These are phyloP conservation scores for Hymenoscyphus occultus DNA, from an alignment of 2,329 filamentous ascomycete genomes.

Conservation along the genomic window DNA sequence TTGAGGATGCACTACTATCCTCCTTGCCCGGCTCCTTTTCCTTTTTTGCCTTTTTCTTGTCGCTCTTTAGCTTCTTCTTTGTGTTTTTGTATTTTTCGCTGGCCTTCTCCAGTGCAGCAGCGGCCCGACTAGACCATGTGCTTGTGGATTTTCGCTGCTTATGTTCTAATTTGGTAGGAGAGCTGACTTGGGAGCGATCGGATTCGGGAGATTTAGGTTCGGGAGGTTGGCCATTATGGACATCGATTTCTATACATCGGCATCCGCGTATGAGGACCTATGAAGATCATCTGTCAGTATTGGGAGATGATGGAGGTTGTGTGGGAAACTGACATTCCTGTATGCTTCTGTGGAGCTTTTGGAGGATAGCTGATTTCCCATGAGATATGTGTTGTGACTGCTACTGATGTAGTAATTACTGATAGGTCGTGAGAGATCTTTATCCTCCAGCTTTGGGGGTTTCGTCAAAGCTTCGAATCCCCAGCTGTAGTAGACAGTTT, in stretches of 20 bases:
- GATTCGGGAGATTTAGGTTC: constrained; percentile 20
- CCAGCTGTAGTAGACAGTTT: constrained; percentile 31
- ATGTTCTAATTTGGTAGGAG: constrained; percentile 43
- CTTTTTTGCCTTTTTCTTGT: constrained; percentile 8
- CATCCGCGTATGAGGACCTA: constrained; percentile 74
- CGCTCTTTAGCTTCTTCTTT: constrained; percentile 24
- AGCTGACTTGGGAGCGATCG: constrained; percentile 13
- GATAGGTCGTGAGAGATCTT: constrained; percentile 35
- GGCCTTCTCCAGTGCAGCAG: constrained; percentile 30
- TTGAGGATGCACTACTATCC: constrained; percentile 5
- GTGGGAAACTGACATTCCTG: constrained; percentile 55
- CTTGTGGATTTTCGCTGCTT: constrained; percentile 36
- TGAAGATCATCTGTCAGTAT: not conserved
- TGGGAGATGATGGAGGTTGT: not conserved
- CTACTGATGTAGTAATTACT: constrained; percentile 88
- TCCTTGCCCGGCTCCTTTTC: constrained; percentile 2
- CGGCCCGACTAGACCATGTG: constrained; percentile 35
- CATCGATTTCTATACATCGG: constrained; percentile 90
- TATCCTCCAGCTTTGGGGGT: constrained; percentile 20
- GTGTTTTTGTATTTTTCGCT: constrained; percentile 31
- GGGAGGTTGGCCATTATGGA: constrained; percentile 71
- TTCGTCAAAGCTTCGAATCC: constrained; percentile 31
- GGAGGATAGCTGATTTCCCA: constrained; percentile 80
- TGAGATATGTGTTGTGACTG: constrained; percentile 91
- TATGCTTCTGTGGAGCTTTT: constrained; percentile 74